Conservation (phyloP, 306 rosid species). For the Adenanthera pavonina region DNA sequence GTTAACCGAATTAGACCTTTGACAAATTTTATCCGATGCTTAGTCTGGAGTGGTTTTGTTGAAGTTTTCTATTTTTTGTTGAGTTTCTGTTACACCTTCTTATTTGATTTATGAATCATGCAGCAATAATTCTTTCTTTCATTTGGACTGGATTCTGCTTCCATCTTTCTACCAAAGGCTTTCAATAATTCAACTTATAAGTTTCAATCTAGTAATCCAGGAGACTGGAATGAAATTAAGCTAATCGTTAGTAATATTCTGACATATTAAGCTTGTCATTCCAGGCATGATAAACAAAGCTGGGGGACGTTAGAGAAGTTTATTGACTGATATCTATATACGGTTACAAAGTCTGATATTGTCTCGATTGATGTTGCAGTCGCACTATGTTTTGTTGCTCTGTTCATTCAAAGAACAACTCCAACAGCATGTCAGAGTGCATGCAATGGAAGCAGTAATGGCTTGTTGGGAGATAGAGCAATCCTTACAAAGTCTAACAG, state of each 20-base stretch:
- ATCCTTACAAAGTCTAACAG: constrained; percentile 93
- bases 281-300: background rate
- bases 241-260: background rate
- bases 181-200: background rate
- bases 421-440: constrained; percentile 96
- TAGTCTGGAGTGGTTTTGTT: background rate
- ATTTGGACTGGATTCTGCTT: background rate
- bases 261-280: constrained; percentile 13
- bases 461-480: constrained; percentile 99
- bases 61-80: background rate
- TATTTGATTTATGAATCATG: background rate
- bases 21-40: background rate
- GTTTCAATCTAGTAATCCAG: background rate
- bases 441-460: constrained; percentile 99
- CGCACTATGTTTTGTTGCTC: constrained; percentile 92
- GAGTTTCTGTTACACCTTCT: background rate
- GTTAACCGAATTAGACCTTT: constrained; percentile 2
- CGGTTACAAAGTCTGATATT: constrained; percentile 10
- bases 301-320: background rate
- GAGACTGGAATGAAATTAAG: constrained; percentile 3
- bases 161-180: constrained; percentile 1
- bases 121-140: background rate
- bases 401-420: constrained; percentile 98
- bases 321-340: background rate
- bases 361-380: constrained; percentile 55